Base-by-base conservation (phyloP, 2,329 filamentous ascomycete genomes). In the Penicillium sp. region DNA sequence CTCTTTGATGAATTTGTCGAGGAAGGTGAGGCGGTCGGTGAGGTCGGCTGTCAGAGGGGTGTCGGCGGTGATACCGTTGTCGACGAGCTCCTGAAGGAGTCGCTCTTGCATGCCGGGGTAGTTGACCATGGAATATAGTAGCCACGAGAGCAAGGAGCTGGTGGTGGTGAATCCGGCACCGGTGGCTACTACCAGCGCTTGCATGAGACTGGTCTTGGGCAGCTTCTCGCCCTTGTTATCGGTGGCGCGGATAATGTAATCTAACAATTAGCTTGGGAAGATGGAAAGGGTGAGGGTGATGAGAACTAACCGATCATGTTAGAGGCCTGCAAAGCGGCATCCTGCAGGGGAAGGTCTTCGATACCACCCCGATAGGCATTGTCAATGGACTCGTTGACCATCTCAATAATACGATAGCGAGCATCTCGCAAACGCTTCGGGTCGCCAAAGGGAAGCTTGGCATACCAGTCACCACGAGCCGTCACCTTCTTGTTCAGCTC, bases 151-250 rank as follows among this genome's bases (percentile, higher is more conserved):
- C 6, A 86, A 75, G 0, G 81, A 81, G 4, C 77, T 80, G 0
- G 81, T 86, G 0, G 84, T 86, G 1, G 81, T 84, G 71, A 86
- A 86, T n/a, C 84, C 84, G 3, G 83, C 83, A 3, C 75, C 83
- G 0, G 78, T 82, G 5, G 77, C 77, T 3, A 85, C 81, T 1
- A 84, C 71, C 0, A 84, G 69, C 0, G 71, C 68, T 54, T 63
- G 61, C 39, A 79, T 67, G 46, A 63, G 31, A 41, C 60, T 61
- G 14, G 53, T 44, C 32, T 63, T 57, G 7, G 60, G 59, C 18
- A 63, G 34, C 29, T 63, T 63, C 22, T 62, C 59, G 29, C 60
- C 60, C 34, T 62, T 63, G 32, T 60, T 63, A 40, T 52, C 27
- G 5, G 52, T 41, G 18, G 82, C 83, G 11, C 82, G 79, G 3